Base-by-base conservation (phyloP, 148 eudicot species). In the Pouteria glomerata region DNA sequence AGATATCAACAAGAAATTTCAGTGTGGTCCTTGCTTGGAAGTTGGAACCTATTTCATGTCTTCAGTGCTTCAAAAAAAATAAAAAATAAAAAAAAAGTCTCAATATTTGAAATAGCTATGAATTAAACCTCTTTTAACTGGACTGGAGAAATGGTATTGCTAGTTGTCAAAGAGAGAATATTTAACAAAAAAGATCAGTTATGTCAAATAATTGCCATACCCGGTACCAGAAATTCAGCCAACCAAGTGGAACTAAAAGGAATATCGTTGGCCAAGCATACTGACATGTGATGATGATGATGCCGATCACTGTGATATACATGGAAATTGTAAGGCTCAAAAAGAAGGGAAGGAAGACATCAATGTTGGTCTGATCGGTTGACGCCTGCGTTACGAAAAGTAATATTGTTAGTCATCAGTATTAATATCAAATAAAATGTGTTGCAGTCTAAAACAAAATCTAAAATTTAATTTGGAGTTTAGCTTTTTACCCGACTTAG, bases 141-240 rank as follows among this genome's bases (percentile, higher is more conserved):
- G n/a, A n/a, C n/a, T n/a, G n/a, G n/a, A n/a, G n/a, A n/a, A n/a
- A n/a, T n/a, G n/a, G n/a, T n/a, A 63, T 37, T 15, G 52, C 35
- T 44, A 27, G 63, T 51, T 41, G 26, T 42, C n/a, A 34, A 57
- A 26, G n/a, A 7, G 33, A 13, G 5, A 58, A 26, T 26, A 21
- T 2, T n/a, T 56, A 57, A 31, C 31, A 47, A 18, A 30, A 24
- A 37, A 5, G n/a, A 8, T 14, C 21, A 58, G 1, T 48, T n/a
- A 59, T 16, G 18, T 35, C 0, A 10, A 47, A 57, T 35, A 29
- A 53, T 12, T 26, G 44, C 23, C 86, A 41, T 86, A 91, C 98
- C 93, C 96, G 83, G 78, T 81, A 89, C 98, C 98, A 95, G 59
- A 91, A 5, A 75, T 95, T 95, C 50, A 95, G 85, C 96, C 96